Conservation (phyloP, 2,329 filamentous ascomycete species). For the Myriosclerotinia curreyana region DNA sequence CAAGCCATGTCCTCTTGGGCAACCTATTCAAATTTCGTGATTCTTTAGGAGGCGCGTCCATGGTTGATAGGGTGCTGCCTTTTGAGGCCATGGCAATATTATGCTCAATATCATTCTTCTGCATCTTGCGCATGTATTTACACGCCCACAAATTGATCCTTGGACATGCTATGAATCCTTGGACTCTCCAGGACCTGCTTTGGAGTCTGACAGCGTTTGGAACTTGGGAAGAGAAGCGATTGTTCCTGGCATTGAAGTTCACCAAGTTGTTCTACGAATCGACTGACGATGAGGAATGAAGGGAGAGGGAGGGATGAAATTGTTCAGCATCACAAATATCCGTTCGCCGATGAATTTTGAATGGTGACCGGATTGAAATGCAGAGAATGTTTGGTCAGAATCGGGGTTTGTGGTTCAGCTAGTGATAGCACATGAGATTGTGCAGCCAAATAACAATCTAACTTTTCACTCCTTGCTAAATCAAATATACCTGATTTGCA, state of each 20-base stretch:
- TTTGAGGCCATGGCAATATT: background rate
- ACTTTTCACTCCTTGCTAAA: too few species aligned
- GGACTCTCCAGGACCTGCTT: background rate
- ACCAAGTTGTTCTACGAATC: background rate
- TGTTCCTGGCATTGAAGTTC: background rate
- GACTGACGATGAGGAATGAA: background rate
- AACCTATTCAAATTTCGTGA: background rate
- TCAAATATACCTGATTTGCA: too few species aligned
- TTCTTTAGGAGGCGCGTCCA: background rate
- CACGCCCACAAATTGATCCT: background rate
- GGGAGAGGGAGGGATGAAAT: too few species aligned
- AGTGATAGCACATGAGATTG: too few species aligned
- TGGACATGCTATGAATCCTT: background rate
- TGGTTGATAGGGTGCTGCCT: background rate
- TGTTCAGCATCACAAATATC: too few species aligned
- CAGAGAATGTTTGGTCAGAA: too few species aligned
- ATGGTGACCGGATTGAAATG: too few species aligned
- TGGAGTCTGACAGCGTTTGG: conserved; percentile 1
- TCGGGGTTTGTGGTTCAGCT: too few species aligned
- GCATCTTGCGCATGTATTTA: background rate
- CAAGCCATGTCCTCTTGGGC: background rate
- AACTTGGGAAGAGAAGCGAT: background rate
- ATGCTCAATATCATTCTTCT: background rate
- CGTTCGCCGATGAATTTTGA: too few species aligned
- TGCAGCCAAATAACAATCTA: too few species aligned